Conservation (phyloP, 331 rosid species). For the Acacia concinna region DNA sequence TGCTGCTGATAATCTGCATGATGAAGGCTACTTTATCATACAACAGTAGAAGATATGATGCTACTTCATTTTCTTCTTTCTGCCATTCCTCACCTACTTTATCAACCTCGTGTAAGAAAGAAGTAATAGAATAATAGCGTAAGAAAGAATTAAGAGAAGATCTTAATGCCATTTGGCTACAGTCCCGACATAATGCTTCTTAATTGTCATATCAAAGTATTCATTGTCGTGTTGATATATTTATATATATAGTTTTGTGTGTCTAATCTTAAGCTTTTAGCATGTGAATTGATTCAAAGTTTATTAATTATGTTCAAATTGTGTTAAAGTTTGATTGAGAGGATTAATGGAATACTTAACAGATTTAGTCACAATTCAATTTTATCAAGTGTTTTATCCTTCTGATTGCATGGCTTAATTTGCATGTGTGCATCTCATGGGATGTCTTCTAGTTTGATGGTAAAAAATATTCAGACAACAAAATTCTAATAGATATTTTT, state of each 20-base stretch:
- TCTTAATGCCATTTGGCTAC: no score
- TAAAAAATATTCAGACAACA: no score
- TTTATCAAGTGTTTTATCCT: no score
- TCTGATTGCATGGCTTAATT: no score
- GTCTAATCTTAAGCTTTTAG: background rate
- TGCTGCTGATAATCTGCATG: constrained; percentile 53
- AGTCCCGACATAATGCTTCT: background rate
- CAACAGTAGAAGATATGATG: constrained; percentile 34
- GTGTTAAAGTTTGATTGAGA: background rate
- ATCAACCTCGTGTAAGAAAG: background rate
- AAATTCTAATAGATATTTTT: no score
- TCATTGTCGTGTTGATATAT: background rate
- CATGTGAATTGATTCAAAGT: no score
- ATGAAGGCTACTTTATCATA: constrained; percentile 50
- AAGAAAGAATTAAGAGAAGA: background rate
- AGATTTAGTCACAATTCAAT: background rate
- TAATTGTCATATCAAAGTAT: background rate
- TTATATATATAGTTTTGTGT: background rate
- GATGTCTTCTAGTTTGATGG: no score
- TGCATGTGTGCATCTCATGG: no score
- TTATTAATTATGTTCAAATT: no score
- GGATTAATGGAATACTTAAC: background rate
- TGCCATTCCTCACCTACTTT: background rate
- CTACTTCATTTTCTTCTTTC: background rate
- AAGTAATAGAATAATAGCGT: no score